Percentiles rank a stretch among this genome's conserved stretches.
Evolutionary conservation across 352 stramenopile genomes (phyloP).

Genomic region (Pythium brassicae): DNA sequence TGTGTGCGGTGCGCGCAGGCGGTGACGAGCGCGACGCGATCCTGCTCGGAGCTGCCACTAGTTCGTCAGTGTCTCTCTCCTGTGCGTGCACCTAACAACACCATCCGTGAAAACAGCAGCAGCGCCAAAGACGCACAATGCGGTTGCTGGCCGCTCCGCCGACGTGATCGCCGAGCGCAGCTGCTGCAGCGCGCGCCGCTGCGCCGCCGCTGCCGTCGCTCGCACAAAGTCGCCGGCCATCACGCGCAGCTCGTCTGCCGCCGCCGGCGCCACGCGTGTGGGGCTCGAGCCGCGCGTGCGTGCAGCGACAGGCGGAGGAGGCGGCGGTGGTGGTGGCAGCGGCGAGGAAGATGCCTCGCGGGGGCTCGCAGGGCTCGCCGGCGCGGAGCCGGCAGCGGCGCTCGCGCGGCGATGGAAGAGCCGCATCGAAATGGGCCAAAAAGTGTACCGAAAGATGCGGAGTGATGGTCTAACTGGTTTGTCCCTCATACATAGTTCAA

Average conservation of each 20-base stretch:
- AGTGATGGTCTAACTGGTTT: no score
- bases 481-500: neutral
- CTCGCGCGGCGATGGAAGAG: slow-evolving; percentile 42
- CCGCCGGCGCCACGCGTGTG: neutral
- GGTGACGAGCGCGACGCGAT: slow-evolving; percentile 12
- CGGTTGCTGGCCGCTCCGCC: neutral
- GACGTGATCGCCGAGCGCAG: slow-evolving; percentile 8
- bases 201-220: neutral
- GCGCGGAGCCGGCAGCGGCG: slow-evolving; percentile 12
- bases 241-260: neutral
- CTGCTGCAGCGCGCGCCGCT: slow-evolving; percentile 2
- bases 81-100: no score
- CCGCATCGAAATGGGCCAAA: slow-evolving; percentile 32
- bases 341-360: neutral
- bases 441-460: no score
- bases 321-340: neutral
- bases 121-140: neutral
- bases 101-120: no score
- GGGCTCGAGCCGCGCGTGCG: neutral
- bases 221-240: neutral
- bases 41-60: slow-evolving; percentile 14
- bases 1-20: slow-evolving; percentile 36
- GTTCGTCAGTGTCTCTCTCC: no score
- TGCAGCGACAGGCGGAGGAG: neutral
- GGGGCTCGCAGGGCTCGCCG: neutral